Base-by-base conservation (phyloP, 495 filamentous ascomycete species). In the Neurospora sp. region DNA sequence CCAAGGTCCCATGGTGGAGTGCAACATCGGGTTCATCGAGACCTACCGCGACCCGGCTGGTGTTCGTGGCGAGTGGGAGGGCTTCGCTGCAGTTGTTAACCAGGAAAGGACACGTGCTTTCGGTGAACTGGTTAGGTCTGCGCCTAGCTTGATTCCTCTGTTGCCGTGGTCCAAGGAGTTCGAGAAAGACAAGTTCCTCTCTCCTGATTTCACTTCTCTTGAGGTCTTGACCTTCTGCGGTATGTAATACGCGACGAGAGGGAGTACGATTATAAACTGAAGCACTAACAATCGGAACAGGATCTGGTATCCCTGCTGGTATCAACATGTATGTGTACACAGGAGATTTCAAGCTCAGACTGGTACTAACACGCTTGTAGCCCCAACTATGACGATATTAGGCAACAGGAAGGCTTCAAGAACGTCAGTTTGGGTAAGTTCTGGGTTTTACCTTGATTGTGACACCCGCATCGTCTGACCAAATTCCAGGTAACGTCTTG, bases 51-150 rank as follows among this genome's bases (percentile, higher is more conserved):
- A 99, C 79, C 96, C 96, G 1, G 91, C 93, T 71, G 95, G 96
- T 68, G 89, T 97, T 12, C 87, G 95, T 70, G 94, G 92, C n/a
- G 96, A 99, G 79, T 99, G 96, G 96, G 95, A 98, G 81, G 95
- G 94, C 1, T 96, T 97, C 77, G 92, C 92, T 70, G 91, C 92
- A 40, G 85, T 92, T 75, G 91, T 93, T 73, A 86, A 86, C 75
- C 78, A 83, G 77, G 96, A 97, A 79, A 91, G 94, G 10, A 99
- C 96, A 2, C 87, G 87, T 69, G 94, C 94, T n/a, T 99, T 99
- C 74, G 91, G 90, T 5, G 89, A 90, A 70, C 87, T 99, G 1
- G 96, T 98, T 6, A 88, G 91, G 42, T 84, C 89, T 39, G 94
- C 96, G 2, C 92, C 92, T 39, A 85, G 85, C 38, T 90, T 96